phyloP scores from a whole-genome alignment of 106 monocot genomes.

The Platanthera zijinensis region DNA sequence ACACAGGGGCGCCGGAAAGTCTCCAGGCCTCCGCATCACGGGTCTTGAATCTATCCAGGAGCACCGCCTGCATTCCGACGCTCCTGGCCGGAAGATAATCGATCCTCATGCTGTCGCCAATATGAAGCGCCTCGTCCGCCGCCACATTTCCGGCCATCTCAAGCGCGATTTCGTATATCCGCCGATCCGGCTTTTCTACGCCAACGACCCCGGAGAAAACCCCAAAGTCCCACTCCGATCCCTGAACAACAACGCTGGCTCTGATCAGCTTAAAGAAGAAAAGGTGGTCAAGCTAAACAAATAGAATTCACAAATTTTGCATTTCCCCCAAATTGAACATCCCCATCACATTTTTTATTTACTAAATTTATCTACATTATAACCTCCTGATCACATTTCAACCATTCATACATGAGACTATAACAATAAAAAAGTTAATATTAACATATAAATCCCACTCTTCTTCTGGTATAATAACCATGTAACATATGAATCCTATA shows the following conservation, averaged over 20 bases:
- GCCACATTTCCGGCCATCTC: slow-evolving; percentile 71
- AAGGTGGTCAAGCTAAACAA: too few relatives aligned
- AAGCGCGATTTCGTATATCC: slow-evolving; percentile 75
- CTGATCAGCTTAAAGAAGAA: background rate
- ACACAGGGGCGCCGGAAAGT: slow-evolving; percentile 55
- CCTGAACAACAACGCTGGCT: slow-evolving; percentile 22
- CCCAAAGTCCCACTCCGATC: slow-evolving; percentile 97
- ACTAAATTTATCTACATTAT: too few relatives aligned
- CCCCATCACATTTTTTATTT: too few relatives aligned
- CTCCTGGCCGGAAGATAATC: slow-evolving; percentile 76
- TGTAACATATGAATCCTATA: too few relatives aligned
- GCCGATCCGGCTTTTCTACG: slow-evolving; percentile 75
- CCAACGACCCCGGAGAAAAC: slow-evolving; percentile 94
- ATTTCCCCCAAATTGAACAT: too few relatives aligned
- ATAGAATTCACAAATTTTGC: too few relatives aligned
- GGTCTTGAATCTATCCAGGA: slow-evolving; percentile 85
- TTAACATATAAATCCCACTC: too few relatives aligned
- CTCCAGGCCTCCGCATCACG: slow-evolving; percentile 76
- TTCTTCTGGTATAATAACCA: too few relatives aligned
- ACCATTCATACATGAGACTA: too few relatives aligned
- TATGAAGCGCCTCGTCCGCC: slow-evolving; percentile 69
- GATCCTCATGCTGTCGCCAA: slow-evolving; percentile 89
- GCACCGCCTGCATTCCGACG: slow-evolving; percentile 81
- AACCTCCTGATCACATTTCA: too few relatives aligned
- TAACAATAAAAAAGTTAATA: too few relatives aligned